phyloP scores from a whole-genome alignment of 1,139 yeast species.

The Diutina ranongensis region DNA sequence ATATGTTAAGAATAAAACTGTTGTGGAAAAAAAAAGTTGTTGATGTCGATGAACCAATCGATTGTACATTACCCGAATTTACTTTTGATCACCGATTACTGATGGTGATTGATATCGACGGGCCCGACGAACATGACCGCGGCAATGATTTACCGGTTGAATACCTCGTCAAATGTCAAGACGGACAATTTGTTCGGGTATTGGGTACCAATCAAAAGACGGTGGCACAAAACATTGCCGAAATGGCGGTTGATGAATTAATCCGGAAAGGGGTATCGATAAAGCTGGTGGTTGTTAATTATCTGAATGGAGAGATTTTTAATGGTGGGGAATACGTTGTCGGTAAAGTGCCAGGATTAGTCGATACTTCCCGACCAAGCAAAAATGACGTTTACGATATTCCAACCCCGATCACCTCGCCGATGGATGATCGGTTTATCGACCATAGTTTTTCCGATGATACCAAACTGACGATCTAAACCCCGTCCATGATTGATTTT shows the following conservation, averaged over 20 bases:
- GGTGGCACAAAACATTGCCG: conserved; percentile 6
- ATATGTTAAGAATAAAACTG: background rate
- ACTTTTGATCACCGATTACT: conserved; percentile 1
- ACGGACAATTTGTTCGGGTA: background rate
- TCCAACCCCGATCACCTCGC: background rate
- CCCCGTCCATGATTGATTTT: background rate
- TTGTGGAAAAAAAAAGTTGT: background rate
- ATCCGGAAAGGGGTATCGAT: conserved; percentile 1
- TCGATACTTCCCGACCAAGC: background rate
- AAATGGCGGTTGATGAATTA: conserved; percentile 5
- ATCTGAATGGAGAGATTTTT: conserved; percentile 1
- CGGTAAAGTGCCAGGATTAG: background rate
- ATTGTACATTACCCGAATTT: background rate
- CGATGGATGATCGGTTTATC: background rate
- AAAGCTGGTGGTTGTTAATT: conserved; percentile 2
- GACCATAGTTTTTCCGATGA: background rate
- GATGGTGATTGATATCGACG: conserved; percentile 6
- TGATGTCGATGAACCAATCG: background rate
- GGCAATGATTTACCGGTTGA: background rate
- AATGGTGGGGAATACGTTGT: background rate
- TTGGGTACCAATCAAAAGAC: conserved; percentile 5
- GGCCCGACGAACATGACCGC: background rate
- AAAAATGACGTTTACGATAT: background rate
- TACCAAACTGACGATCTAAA: background rate
- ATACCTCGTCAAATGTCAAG: background rate